Conservation (phyloP, 148 eudicot species). For the Simmondsia chinensis region DNA sequence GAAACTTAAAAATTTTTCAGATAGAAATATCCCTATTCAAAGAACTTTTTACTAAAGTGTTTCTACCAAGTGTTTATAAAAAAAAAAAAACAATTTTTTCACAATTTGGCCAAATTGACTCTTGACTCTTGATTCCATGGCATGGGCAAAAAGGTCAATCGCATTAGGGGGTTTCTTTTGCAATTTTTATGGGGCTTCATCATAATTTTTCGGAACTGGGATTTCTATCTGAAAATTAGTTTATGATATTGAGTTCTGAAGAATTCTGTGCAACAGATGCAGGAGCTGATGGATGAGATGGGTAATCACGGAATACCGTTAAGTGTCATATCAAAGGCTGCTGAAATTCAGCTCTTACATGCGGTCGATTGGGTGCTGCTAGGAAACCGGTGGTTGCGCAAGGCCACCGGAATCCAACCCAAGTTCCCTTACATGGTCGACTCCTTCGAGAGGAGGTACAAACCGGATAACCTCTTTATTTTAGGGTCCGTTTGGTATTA, state of each 20-base stretch:
- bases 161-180: no score
- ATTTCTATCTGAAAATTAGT: neutral
- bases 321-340: constrained; percentile 77
- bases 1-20: no score
- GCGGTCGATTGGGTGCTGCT: constrained; percentile 70
- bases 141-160: no score
- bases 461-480: no score
- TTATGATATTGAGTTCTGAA: neutral
- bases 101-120: no score
- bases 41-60: no score
- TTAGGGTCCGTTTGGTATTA: constrained; percentile 1
- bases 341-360: constrained; percentile 69
- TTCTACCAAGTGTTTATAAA: no score
- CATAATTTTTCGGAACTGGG: no score
- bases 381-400: constrained; percentile 92
- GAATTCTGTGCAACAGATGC: constrained; percentile 31
- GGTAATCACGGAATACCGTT: constrained; percentile 65
- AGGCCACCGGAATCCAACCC: constrained; percentile 89
- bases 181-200: no score
- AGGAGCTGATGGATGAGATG: constrained; percentile 70
- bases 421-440: constrained; percentile 89
- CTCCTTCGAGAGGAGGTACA: constrained; percentile 89
- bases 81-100: no score
- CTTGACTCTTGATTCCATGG: no score
- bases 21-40: no score